Conservation (phyloP, 306 rosid genomes). For the Quercus variabilis region DNA sequence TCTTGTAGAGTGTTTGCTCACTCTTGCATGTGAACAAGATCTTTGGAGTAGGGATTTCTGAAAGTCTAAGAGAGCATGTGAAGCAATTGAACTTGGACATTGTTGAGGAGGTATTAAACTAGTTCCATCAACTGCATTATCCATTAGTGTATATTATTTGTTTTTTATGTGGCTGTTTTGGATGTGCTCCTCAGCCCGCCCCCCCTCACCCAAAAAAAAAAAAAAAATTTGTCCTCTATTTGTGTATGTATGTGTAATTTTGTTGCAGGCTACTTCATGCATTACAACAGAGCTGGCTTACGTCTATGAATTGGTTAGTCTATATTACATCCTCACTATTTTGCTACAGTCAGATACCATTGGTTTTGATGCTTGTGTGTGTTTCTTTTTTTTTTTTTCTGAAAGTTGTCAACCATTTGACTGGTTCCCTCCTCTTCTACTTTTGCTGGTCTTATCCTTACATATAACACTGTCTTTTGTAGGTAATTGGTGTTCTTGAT, state of each 20-base stretch:
- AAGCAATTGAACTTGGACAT: slow-evolving; percentile 67
- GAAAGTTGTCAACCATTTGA: background rate
- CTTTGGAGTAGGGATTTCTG: slow-evolving; percentile 95
- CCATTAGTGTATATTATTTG: slow-evolving; percentile 10
- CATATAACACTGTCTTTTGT: slow-evolving; percentile 16
- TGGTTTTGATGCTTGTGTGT: background rate
- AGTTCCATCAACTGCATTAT: slow-evolving; percentile 22
- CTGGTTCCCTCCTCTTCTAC: background rate
- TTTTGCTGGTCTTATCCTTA: slow-evolving; percentile 17
- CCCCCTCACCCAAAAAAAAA: too few relatives aligned
- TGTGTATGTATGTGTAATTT: slow-evolving; percentile 2
- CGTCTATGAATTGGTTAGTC: slow-evolving; percentile 81
- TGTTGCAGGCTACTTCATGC: slow-evolving; percentile 68
- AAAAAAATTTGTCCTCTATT: too few relatives aligned
- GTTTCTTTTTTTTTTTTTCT: background rate
- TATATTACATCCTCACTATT: background rate
- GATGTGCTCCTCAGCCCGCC: background rate
- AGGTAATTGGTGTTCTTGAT: slow-evolving; percentile 93
- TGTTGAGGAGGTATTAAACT: slow-evolving; percentile 59
- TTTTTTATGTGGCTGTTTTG: slow-evolving; percentile 13
- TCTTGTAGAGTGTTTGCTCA: slow-evolving; percentile 71
- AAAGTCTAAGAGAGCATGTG: slow-evolving; percentile 69
- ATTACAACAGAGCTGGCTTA: slow-evolving; percentile 88
- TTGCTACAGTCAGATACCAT: background rate
- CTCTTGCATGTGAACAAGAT: slow-evolving; percentile 88